A percentile compares a stretch with the other conserved stretches of the same genome.
Evolutionary conservation across 2,329 filamentous ascomycete genomes (phyloP).

Genomic region (Chaetomiaceae sp.): DNA sequence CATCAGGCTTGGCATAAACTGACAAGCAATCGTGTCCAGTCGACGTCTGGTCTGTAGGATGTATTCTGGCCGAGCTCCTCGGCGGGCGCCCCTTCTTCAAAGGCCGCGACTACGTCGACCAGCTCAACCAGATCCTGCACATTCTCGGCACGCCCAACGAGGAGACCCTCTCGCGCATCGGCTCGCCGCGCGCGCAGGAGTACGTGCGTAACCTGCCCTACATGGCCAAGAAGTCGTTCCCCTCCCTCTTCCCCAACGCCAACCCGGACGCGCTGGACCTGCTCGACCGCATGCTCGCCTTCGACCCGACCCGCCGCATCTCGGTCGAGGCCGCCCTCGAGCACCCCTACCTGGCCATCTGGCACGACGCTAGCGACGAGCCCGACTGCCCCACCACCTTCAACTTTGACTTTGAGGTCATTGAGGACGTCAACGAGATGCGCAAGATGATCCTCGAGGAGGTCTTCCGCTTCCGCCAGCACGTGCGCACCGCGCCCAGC

Average conservation of each 20-base stretch:
- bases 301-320: slow-evolving; percentile 90
- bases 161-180: slow-evolving; percentile 88
- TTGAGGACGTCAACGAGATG: slow-evolving; percentile 93
- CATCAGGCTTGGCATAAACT: neutral
- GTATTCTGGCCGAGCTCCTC: slow-evolving; percentile 92
- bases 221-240: slow-evolving; percentile 92
- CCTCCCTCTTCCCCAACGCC: slow-evolving; percentile 82
- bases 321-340: slow-evolving; percentile 92
- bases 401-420: slow-evolving; percentile 97
- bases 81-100: slow-evolving; percentile 98
- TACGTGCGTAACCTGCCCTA: slow-evolving; percentile 94
- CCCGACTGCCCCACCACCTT: slow-evolving; percentile 90
- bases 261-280: slow-evolving; percentile 95
- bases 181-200: slow-evolving; percentile 91
- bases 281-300: slow-evolving; percentile 94
- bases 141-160: slow-evolving; percentile 96
- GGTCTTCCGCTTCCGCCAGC: slow-evolving; percentile 76
- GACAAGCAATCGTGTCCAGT: slow-evolving; percentile 49
- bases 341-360: slow-evolving; percentile 94
- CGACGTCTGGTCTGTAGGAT: slow-evolving; percentile 98
- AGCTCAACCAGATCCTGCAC: slow-evolving; percentile 98
- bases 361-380: slow-evolving; percentile 97
- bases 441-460: slow-evolving; percentile 96
- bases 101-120: slow-evolving; percentile 97
- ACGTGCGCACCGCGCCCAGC: slow-evolving; percentile 49